phyloP scores from a whole-genome alignment of 345 rosid species.

The Gossypium raimondii region DNA sequence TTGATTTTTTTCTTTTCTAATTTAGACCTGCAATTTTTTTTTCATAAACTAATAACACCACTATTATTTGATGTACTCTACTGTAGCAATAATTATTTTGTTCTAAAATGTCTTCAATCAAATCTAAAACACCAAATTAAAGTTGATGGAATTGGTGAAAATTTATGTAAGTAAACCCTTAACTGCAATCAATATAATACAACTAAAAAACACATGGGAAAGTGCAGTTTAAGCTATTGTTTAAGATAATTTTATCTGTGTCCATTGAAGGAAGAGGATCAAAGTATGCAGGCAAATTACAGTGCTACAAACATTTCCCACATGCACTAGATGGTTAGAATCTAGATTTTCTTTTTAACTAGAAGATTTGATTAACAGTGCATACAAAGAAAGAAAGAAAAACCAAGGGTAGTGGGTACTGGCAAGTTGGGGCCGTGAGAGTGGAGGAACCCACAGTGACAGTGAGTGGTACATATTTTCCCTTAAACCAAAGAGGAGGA shows the following conservation, averaged over 20 bases:
- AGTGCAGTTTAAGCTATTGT: neutral
- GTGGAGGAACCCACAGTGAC: conserved; percentile 14
- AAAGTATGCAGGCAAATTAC: neutral
- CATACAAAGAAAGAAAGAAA: too few relatives aligned
- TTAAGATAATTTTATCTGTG: neutral
- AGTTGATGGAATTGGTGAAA: too few relatives aligned
- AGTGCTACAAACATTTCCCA: neutral
- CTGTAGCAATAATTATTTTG: too few relatives aligned
- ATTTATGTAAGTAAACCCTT: too few relatives aligned
- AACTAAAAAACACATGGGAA: neutral
- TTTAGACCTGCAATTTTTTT: too few relatives aligned
- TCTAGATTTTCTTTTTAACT: neutral
- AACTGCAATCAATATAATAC: neutral
- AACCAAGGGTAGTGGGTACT: too few relatives aligned
- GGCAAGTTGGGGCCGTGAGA: too few relatives aligned
- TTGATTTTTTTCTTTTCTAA: too few relatives aligned
- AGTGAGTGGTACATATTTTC: neutral
- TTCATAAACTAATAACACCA: too few relatives aligned
- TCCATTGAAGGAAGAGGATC: neutral
- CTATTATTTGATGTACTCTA: too few relatives aligned
- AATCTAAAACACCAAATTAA: too few relatives aligned
- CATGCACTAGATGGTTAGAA: neutral
- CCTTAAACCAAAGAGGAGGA: conserved; percentile 10
- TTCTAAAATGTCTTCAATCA: too few relatives aligned
- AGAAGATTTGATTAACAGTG: neutral